A percentile compares a stretch with the other conserved stretches of the same genome.
These are phyloP conservation scores for Phytopythium litorale DNA, from an alignment of 352 stramenopile genomes.

Conservation along the genomic window DNA sequence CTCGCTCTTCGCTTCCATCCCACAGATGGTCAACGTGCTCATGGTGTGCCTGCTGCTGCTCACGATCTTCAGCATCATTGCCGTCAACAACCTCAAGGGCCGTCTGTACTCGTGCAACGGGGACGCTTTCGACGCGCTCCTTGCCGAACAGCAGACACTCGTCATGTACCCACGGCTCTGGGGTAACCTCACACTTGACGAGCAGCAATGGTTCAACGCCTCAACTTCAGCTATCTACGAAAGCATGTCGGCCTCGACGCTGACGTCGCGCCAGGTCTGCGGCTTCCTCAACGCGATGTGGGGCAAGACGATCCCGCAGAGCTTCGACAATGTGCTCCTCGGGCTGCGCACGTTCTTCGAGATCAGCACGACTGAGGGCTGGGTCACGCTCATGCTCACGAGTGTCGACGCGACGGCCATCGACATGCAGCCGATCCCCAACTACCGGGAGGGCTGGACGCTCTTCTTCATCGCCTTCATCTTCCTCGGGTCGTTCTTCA, in stretches of 20 bases:
- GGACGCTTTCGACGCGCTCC: conserved; percentile 42
- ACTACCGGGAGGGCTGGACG: conserved; percentile 65
- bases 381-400: conserved; percentile 85
- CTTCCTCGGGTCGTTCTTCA: conserved; percentile 85
- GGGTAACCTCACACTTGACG: conserved; percentile 30
- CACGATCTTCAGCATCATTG: conserved; percentile 91
- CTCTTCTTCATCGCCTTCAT: conserved; percentile 90
- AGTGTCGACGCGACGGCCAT: conserved; percentile 78
- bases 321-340: conserved; percentile 74
- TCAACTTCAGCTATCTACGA: conserved; percentile 10
- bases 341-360: conserved; percentile 79
- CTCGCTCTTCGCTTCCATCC: conserved; percentile 73
- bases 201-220: conserved; percentile 42
- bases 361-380: conserved; percentile 89
- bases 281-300: conserved; percentile 32
- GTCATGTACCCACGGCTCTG: conserved; percentile 43
- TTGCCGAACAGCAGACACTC: conserved; percentile 20
- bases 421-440: conserved; percentile 85
- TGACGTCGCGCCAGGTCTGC: conserved; percentile 47
- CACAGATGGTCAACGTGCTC: conserved; percentile 79
- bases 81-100: conserved; percentile 91
- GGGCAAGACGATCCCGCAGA: conserved; percentile 51
- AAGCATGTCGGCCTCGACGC: background rate
- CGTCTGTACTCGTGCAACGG: conserved; percentile 60
- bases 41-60: conserved; percentile 80